Evolutionary conservation across 2,329 filamentous ascomycete genomes (phyloP).

Genomic region (Sporothrix euskadiensis): DNA sequence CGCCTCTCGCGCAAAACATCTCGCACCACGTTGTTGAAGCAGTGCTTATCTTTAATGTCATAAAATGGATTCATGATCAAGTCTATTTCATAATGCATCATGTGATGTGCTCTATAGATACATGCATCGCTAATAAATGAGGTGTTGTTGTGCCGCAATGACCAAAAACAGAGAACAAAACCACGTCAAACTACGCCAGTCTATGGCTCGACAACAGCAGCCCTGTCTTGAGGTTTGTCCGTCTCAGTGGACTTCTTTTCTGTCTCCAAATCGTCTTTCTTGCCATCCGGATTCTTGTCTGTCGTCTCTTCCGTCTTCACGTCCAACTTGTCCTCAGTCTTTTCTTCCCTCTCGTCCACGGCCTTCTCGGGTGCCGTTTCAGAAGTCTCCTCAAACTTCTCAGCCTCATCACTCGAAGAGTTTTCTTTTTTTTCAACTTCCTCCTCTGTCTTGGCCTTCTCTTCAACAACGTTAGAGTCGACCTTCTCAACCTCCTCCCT

Average conservation of each 20-base stretch:
- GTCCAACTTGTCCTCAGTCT: neutral
- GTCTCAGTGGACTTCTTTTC: neutral
- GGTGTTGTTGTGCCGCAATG: neutral
- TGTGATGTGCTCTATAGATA: conserved; percentile 8
- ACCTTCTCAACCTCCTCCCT: neutral
- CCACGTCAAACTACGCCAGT: neutral
- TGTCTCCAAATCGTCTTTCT: neutral
- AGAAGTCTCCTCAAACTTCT: neutral
- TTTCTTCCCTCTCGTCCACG: neutral
- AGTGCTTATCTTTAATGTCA: neutral
- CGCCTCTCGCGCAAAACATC: too few species aligned
- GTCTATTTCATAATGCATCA: conserved; percentile 2
- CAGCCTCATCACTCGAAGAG: neutral
- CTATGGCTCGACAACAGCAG: neutral
- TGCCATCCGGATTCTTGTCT: neutral
- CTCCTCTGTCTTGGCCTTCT: neutral
- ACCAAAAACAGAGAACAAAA: neutral
- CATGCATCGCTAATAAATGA: neutral
- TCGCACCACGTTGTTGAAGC: neutral
- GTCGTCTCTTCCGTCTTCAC: neutral
- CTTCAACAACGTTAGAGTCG: neutral
- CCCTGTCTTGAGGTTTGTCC: neutral
- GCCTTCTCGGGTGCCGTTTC: neutral
- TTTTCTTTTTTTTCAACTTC: neutral
- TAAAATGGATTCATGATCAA: neutral